Conservation (phyloP, 495 filamentous ascomycete genomes). For the Patellaria atrata region DNA sequence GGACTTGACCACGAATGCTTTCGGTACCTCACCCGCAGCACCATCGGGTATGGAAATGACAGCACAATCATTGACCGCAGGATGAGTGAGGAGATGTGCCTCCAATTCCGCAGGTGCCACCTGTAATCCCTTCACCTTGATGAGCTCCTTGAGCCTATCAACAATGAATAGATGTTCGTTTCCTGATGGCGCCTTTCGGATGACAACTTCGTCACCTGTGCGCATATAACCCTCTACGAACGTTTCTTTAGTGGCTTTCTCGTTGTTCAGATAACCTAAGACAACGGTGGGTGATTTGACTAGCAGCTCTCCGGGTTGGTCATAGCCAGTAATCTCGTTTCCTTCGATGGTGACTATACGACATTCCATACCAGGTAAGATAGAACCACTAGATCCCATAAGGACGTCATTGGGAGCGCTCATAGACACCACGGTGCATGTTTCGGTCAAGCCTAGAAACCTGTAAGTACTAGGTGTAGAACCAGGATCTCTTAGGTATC, state of each 20-base stretch:
- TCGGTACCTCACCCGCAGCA: slow-evolving; percentile 24
- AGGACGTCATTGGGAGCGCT: slow-evolving; percentile 1
- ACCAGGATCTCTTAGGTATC: no score
- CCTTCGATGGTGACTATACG: slow-evolving; percentile 9
- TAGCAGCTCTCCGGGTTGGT: slow-evolving; percentile 9
- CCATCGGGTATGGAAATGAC: not conserved
- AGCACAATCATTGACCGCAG: slow-evolving; percentile 2
- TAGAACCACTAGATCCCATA: slow-evolving; percentile 8
- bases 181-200: no score
- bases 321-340: slow-evolving; percentile 4
- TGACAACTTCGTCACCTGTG: slow-evolving; percentile 11
- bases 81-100: slow-evolving; percentile 9
- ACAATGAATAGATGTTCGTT: slow-evolving; percentile 11
- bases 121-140: slow-evolving; percentile 15
- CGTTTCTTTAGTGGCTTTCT: slow-evolving; percentile 10
- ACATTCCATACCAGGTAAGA: slow-evolving; percentile 10
- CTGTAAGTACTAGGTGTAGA: no score
- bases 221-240: slow-evolving; percentile 11
- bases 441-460: no score
- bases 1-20: slow-evolving; percentile 73
- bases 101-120: slow-evolving; percentile 14
- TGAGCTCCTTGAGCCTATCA: slow-evolving; percentile 16
- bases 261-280: slow-evolving; percentile 10
- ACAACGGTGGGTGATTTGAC: slow-evolving; percentile 7
- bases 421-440: not conserved